Conservation (phyloP, 805 yeast genomes). For the Barnettozyma wickerhamii region DNA sequence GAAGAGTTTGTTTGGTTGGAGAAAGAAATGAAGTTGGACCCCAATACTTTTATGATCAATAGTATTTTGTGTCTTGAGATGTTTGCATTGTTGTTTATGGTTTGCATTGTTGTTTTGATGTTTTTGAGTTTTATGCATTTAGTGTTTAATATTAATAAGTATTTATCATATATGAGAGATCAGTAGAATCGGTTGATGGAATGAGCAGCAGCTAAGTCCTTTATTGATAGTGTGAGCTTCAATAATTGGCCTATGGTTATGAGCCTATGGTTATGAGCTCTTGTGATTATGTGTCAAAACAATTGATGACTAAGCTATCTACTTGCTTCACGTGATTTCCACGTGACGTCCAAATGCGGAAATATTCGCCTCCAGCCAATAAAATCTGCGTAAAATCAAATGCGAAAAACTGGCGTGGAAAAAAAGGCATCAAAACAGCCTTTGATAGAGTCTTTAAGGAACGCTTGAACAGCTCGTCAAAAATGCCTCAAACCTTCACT, state of each 20-base stretch:
- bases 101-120: neutral
- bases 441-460: no score
- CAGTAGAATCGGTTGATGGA: neutral
- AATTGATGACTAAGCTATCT: no score
- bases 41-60: no score
- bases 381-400: conserved; percentile 10
- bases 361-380: conserved; percentile 8
- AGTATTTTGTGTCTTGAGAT: neutral
- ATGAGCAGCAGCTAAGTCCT: neutral
- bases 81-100: neutral
- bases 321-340: neutral
- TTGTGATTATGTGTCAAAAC: no score
- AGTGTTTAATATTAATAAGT: conserved; percentile 1
- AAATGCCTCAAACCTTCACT: conserved; percentile 31
- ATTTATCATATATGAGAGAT: neutral
- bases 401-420: conserved; percentile 3
- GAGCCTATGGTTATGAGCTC: no score
- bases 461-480: neutral
- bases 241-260: no score
- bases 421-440: conserved; percentile 3
- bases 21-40: conserved; percentile 14
- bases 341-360: neutral
- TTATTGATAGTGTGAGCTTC: no score
- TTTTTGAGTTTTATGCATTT: neutral
- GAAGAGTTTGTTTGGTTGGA: conserved; percentile 14